These are phyloP conservation scores for Murraya paniculata DNA, from an alignment of 345 rosid species.

Conservation along the genomic window DNA sequence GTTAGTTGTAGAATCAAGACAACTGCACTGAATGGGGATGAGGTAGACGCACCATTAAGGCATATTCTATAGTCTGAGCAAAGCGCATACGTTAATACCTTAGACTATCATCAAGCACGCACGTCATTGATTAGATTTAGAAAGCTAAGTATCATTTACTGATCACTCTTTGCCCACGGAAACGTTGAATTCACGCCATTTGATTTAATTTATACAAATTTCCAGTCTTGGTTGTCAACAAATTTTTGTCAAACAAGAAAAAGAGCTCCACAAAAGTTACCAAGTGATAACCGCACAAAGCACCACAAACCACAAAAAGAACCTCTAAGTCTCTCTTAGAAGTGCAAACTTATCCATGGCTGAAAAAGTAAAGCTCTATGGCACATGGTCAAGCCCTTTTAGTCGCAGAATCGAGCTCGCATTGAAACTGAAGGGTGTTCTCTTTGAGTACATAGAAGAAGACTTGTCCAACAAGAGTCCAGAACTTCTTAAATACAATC, in stretches of 20 bases:
- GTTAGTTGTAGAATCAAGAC: no score
- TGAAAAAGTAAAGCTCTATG: constrained; percentile 7
- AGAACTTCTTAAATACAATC: constrained; percentile 37
- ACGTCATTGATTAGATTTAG: not conserved
- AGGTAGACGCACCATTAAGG: no score
- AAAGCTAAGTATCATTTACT: no score
- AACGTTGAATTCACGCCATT: not conserved
- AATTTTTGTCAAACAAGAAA: not conserved
- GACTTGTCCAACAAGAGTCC: constrained; percentile 35
- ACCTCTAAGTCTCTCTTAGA: not conserved
- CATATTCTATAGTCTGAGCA: no score
- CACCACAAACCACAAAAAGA: not conserved
- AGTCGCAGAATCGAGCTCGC: constrained; percentile 38
- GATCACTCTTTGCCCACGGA: no score
- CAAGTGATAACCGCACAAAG: not conserved
- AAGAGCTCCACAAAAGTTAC: not conserved
- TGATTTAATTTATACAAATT: not conserved
- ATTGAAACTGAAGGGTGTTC: constrained; percentile 36
- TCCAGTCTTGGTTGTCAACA: not conserved
- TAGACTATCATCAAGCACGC: not conserved
- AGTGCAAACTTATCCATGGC: not conserved
- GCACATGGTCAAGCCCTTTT: constrained; percentile 29
- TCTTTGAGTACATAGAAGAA: constrained; percentile 38
- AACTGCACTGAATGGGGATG: no score
- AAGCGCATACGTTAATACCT: no score